Evolutionary conservation across 2,329 filamentous ascomycete genomes (phyloP).

Genomic region (Verticillium zaregamsianum): DNA sequence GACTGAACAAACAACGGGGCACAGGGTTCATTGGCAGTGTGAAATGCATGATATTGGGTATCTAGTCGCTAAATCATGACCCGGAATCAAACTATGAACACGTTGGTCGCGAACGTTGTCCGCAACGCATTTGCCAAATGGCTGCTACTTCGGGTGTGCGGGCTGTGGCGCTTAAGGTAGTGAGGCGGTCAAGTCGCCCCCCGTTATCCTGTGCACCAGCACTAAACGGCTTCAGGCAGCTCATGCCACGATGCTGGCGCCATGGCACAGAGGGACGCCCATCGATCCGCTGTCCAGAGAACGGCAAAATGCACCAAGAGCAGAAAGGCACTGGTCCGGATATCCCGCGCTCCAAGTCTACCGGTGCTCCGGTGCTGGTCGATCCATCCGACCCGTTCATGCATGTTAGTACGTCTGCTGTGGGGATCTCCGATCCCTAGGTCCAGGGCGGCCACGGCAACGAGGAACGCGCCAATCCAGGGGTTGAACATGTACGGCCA

Average conservation of each 20-base stretch:
- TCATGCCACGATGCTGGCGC: slow-evolving; percentile 6
- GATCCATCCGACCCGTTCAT: background rate
- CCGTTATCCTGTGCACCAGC: too few relatives aligned
- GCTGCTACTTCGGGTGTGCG: too few relatives aligned
- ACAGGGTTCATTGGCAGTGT: too few relatives aligned
- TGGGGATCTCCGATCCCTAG: slow-evolving; percentile 34
- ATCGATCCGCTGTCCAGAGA: slow-evolving; percentile 28
- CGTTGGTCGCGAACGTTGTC: background rate
- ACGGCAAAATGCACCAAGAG: slow-evolving; percentile 27
- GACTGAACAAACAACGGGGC: too few relatives aligned
- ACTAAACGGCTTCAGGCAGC: background rate
- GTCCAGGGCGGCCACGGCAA: slow-evolving; percentile 66
- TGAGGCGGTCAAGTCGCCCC: too few relatives aligned
- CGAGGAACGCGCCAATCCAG: slow-evolving; percentile 61
- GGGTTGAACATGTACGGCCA: slow-evolving; percentile 65
- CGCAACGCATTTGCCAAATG: background rate
- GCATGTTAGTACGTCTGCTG: background rate
- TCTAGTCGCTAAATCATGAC: background rate
- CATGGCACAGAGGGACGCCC: slow-evolving; percentile 27
- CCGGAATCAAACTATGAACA: background rate
- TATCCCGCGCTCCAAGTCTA: slow-evolving; percentile 19
- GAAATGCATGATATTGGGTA: background rate
- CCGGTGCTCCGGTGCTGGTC: background rate
- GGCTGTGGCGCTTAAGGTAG: too few relatives aligned
- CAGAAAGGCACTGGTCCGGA: slow-evolving; percentile 25